Evolutionary conservation across 805 yeast species (phyloP).

Genomic region (Saturnispora saitoi): DNA sequence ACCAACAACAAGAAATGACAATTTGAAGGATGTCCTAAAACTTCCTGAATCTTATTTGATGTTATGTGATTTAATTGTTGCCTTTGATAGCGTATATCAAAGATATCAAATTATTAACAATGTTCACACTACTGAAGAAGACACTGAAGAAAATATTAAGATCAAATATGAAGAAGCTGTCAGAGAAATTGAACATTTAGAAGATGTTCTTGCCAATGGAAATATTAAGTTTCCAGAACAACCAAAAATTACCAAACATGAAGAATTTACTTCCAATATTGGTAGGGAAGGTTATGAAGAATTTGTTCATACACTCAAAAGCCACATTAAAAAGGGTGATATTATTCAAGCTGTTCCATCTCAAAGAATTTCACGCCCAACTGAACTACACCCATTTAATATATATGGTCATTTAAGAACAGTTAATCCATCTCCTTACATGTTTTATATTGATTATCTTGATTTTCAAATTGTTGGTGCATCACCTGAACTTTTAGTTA

Average conservation of each 20-base stretch:
- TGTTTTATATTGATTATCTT: conserved; percentile 84
- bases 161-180: conserved; percentile 47
- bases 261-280: conserved; percentile 74
- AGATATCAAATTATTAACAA: conserved; percentile 87
- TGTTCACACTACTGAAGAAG: conserved; percentile 37
- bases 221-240: conserved; percentile 60
- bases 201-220: conserved; percentile 37
- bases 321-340: conserved; percentile 84
- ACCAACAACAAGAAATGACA: conserved; percentile 71
- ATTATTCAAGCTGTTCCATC: conserved; percentile 98
- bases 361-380: conserved; percentile 92
- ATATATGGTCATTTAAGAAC: conserved; percentile 90
- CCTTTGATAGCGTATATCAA: conserved; percentile 90
- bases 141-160: conserved; percentile 28
- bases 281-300: conserved; percentile 90
- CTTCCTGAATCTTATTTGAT: conserved; percentile 90
- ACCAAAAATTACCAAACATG: conserved; percentile 56
- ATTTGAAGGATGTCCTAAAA: conserved; percentile 66
- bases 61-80: conserved; percentile 85
- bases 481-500: conserved; percentile 88
- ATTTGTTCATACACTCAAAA: conserved; percentile 67
- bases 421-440: conserved; percentile 95
- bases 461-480: conserved; percentile 97
- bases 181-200: conserved; percentile 48
- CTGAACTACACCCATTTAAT: conserved; percentile 92